These are phyloP conservation scores for Drosera spatulata DNA, from an alignment of 179 eudicot genomes.

Conservation along the genomic window DNA sequence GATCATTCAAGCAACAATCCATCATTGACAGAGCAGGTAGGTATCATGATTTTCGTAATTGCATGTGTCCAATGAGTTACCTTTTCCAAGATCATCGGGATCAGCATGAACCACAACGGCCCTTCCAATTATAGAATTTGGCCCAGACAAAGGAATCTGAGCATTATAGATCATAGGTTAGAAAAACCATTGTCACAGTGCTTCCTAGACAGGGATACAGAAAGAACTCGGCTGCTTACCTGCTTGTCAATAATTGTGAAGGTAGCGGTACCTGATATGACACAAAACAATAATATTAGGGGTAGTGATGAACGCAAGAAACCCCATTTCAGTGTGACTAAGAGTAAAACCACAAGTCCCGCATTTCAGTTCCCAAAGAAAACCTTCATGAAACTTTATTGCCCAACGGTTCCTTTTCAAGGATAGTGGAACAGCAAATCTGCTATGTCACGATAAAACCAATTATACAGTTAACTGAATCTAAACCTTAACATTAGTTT, in stretches of 20 bases:
- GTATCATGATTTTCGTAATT: not conserved
- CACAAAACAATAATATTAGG: not conserved
- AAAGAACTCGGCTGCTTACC: conserved; percentile 15
- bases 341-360: not conserved
- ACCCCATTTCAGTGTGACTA: not conserved
- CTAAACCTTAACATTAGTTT: too few species aligned
- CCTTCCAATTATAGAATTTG: too few species aligned
- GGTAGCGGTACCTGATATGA: conserved; percentile 17
- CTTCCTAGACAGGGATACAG: not conserved
- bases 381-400: too few species aligned
- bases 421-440: too few species aligned
- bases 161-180: conserved; percentile 2
- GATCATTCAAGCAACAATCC: not conserved
- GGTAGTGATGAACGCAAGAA: too few species aligned
- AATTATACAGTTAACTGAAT: too few species aligned
- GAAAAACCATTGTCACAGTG: too few species aligned
- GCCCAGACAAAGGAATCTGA: too few species aligned
- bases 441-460: too few species aligned
- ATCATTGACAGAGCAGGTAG: not conserved
- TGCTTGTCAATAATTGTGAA: conserved; percentile 46
- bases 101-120: too few species aligned
- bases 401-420: too few species aligned
- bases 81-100: conserved; percentile 11
- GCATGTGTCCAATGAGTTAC: conserved; percentile 3
- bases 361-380: too few species aligned